Percentiles rank a stretch among this genome's conserved stretches.
Conservation (phyloP, 495 filamentous ascomycete genomes). For the Parmelia sp. region DNA sequence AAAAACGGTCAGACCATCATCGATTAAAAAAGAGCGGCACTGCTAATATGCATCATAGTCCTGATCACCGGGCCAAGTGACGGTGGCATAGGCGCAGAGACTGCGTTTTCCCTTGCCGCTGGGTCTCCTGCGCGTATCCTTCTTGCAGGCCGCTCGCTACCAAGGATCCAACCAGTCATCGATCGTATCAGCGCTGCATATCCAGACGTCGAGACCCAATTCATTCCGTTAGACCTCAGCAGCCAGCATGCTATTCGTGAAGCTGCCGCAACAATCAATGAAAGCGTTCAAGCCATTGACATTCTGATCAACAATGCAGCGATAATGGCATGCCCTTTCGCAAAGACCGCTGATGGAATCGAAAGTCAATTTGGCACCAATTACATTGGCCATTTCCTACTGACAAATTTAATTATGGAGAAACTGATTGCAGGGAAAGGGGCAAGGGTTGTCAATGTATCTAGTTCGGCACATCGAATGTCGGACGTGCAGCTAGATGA, state of each 20-base stretch:
- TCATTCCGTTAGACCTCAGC: constrained; percentile 37
- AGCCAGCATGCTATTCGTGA: constrained; percentile 37
- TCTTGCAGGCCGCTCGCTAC: constrained; percentile 46
- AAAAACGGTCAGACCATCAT: constrained; percentile 4
- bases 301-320: constrained; percentile 68
- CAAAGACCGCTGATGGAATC: constrained; percentile 35
- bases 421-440: constrained; percentile 28
- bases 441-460: constrained; percentile 31
- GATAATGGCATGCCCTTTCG: constrained; percentile 48
- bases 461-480: constrained; percentile 37
- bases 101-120: constrained; percentile 38
- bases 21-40: not conserved
- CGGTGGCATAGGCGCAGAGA: constrained; percentile 40
- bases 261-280: constrained; percentile 41
- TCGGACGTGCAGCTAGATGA: constrained; percentile 46
- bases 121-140: constrained; percentile 43
- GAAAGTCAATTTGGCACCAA: constrained; percentile 53
- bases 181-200: constrained; percentile 30
- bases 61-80: constrained; percentile 42
- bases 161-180: constrained; percentile 36
- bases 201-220: constrained; percentile 32
- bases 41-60: constrained; percentile 23
- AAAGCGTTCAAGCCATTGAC: constrained; percentile 48
- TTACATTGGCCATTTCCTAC: constrained; percentile 53
- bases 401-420: constrained; percentile 53